phyloP scores from a whole-genome alignment of 1,284 basidiomycete genomes.

The Malassezia nana region DNA sequence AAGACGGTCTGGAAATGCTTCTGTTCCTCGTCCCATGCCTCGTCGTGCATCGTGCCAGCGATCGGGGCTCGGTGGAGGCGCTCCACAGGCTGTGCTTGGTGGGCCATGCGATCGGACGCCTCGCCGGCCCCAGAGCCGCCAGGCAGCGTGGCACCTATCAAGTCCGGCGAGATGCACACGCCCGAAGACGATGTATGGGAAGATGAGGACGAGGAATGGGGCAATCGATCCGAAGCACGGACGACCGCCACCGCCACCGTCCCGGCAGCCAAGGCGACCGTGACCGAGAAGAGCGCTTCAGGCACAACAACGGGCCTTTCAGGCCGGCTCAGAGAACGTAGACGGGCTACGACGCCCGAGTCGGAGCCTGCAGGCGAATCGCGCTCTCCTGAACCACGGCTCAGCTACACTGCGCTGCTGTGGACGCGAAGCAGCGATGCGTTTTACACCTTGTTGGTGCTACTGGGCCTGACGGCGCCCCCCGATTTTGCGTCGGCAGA shows the following conservation, averaged over 20 bases:
- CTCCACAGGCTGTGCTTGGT: too few species aligned
- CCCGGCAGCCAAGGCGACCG: too few species aligned
- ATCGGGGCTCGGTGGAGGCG: background rate
- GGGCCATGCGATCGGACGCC: background rate
- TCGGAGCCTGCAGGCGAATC: background rate
- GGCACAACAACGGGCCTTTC: too few species aligned
- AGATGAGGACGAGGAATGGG: conserved; percentile 7
- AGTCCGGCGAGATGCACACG: background rate
- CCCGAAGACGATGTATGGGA: conserved; percentile 11
- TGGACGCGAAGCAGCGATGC: background rate
- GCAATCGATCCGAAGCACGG: too few species aligned
- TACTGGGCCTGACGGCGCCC: conserved; percentile 11
- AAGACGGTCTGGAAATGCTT: conserved; percentile 39
- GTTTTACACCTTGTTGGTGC: conserved; percentile 3
- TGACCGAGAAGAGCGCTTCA: too few species aligned
- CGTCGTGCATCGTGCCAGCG: background rate
- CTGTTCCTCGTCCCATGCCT: conserved; percentile 21
- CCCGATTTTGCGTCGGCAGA: background rate
- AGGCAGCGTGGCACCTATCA: background rate
- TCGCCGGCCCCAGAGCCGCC: too few species aligned
- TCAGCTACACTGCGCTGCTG: background rate
- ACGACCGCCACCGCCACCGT: too few species aligned
- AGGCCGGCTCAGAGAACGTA: too few species aligned
- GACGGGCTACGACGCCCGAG: too few species aligned
- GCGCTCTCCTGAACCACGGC: too few species aligned